Evolutionary conservation across 176 grass and related monocot genomes (phyloP).

Genomic region (Raddia guianensis): DNA sequence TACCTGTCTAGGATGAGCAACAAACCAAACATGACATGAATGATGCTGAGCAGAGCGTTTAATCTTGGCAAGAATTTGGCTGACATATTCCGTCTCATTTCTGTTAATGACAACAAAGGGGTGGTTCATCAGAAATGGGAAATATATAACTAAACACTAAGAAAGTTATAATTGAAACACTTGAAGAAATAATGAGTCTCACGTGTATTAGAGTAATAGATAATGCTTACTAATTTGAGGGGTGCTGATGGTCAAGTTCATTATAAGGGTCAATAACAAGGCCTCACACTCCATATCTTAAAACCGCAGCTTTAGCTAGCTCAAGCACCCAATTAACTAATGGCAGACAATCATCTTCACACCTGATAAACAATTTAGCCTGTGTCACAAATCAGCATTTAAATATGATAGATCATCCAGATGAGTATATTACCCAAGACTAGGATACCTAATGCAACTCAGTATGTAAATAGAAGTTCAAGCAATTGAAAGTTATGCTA

Average conservation of each 20-base stretch:
- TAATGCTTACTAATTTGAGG: too few species aligned
- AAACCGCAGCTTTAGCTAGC: too few species aligned
- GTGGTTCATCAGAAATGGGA: constrained; percentile 14
- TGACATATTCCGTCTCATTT: constrained; percentile 53
- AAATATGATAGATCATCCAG: neutral
- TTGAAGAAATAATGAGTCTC: neutral
- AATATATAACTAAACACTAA: constrained; percentile 1
- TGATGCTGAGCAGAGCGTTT: constrained; percentile 97
- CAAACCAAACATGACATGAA: constrained; percentile 99
- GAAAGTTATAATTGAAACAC: neutral
- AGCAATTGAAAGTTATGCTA: constrained; percentile 15
- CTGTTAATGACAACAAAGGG: neutral
- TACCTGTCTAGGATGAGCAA: constrained; percentile 99
- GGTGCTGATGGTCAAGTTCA: too few species aligned
- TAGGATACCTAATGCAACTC: neutral
- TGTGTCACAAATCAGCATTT: constrained; percentile 6
- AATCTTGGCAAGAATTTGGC: constrained; percentile 86
- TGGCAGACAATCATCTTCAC: neutral
- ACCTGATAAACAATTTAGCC: constrained; percentile 49
- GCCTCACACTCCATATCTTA: too few species aligned
- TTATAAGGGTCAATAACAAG: too few species aligned
- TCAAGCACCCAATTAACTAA: too few species aligned
- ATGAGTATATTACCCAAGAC: constrained; percentile 1
- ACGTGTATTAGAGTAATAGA: neutral
- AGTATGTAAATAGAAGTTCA: constrained; percentile 29